phyloP scores from a whole-genome alignment of 768 basidiomycete species.

The Crucibulum laeve region DNA sequence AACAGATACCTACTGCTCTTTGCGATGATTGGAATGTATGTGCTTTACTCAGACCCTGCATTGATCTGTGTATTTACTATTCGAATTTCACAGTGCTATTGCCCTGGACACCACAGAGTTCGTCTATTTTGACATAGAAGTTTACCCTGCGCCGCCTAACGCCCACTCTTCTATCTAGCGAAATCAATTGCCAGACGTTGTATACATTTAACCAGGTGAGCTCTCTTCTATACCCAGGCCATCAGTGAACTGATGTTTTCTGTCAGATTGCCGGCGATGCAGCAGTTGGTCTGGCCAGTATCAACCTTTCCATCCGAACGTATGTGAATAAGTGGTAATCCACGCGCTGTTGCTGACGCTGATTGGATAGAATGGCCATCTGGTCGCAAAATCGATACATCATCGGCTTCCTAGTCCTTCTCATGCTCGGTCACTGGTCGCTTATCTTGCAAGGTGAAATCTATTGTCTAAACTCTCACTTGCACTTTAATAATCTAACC shows the following conservation, averaged over 20 bases:
- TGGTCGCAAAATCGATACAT: constrained; percentile 59
- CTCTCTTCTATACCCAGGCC: too few relatives aligned
- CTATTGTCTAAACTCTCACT: background rate
- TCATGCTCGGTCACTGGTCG: constrained; percentile 70
- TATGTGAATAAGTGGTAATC: constrained; percentile 19
- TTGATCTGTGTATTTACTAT: constrained; percentile 7
- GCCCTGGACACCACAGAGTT: constrained; percentile 46
- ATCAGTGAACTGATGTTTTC: background rate
- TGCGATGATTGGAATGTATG: constrained; percentile 67
- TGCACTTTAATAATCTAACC: background rate
- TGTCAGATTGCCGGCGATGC: constrained; percentile 26
- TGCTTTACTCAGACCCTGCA: constrained; percentile 8
- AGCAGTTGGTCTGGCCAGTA: constrained; percentile 54
- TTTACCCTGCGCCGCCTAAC: background rate
- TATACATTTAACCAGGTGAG: constrained; percentile 2
- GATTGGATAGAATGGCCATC: constrained; percentile 43
- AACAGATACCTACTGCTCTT: constrained; percentile 64
- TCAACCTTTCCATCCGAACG: constrained; percentile 59
- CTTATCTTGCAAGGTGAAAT: constrained; percentile 65
- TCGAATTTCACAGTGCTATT: constrained; percentile 32
- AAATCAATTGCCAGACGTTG: constrained; percentile 1
- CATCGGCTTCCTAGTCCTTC: constrained; percentile 40
- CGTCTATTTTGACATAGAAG: constrained; percentile 9
- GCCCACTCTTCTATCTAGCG: background rate
- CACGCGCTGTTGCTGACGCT: background rate